These are phyloP conservation scores for Cucumis sativus DNA, from an alignment of 306 rosid species.

Conservation along the genomic window DNA sequence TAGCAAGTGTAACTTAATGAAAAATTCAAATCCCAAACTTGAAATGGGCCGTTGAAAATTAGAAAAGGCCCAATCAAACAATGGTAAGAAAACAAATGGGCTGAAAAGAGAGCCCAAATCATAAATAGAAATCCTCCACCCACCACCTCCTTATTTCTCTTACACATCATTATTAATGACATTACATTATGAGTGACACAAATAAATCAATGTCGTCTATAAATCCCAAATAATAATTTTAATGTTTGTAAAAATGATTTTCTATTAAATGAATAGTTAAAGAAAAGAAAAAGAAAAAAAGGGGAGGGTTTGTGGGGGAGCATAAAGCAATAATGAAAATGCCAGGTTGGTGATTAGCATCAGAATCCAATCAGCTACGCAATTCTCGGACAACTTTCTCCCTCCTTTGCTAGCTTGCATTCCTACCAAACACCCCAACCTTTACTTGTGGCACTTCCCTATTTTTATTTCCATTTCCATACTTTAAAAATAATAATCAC, in stretches of 20 bases:
- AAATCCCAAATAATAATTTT: not conserved
- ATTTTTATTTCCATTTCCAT: not conserved
- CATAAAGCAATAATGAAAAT: not conserved
- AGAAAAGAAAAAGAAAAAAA: not conserved
- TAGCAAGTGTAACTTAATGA: no score
- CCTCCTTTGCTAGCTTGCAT: not conserved
- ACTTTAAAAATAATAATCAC: not conserved
- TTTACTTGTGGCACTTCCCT: not conserved
- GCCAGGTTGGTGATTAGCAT: constrained; percentile 2
- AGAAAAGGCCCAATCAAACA: not conserved
- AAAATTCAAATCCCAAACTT: no score
- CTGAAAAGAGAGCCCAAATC: not conserved
- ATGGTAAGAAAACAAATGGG: not conserved
- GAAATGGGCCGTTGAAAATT: not conserved
- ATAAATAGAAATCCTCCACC: not conserved
- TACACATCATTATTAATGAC: not conserved
- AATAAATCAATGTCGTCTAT: not conserved
- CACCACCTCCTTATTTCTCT: not conserved
- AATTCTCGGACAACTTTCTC: not conserved
- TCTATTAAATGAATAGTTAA: not conserved
- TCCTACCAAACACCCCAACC: not conserved
- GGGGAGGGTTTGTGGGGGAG: not conserved
- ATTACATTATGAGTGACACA: not conserved
- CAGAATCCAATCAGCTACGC: not conserved
- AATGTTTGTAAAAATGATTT: not conserved